Conservation (phyloP, 1,284 basidiomycete genomes). For the Naganishia sp. region DNA sequence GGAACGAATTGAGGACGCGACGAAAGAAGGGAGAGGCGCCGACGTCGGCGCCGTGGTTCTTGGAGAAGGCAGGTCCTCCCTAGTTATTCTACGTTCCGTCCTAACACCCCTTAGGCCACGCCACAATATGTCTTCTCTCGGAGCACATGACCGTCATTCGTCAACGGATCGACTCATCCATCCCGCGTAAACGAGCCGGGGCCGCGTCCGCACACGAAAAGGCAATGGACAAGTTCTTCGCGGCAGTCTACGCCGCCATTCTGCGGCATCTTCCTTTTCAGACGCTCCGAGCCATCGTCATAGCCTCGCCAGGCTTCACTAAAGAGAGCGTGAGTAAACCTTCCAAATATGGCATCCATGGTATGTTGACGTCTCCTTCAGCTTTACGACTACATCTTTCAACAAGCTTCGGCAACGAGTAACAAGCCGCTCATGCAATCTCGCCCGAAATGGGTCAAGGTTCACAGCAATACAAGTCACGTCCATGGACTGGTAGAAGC, state of each 20-base stretch:
- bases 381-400: conserved; percentile 74
- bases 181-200: conserved; percentile 87
- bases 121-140: conserved; percentile 89
- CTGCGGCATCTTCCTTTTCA: conserved; percentile 84
- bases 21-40: conserved; percentile 86
- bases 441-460: conserved; percentile 81
- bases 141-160: conserved; percentile 95
- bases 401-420: conserved; percentile 74
- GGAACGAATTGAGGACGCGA: conserved; percentile 80
- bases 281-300: conserved; percentile 81
- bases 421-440: conserved; percentile 80
- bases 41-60: conserved; percentile 96
- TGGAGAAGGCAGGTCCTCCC: conserved; percentile 67
- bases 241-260: conserved; percentile 82
- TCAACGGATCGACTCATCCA: conserved; percentile 84
- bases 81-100: conserved; percentile 3
- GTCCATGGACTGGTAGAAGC: conserved; percentile 95
- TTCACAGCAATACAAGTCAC: conserved; percentile 90
- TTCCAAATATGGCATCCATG: neutral
- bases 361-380: conserved; percentile 27
- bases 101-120: conserved; percentile 63
- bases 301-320: conserved; percentile 96
- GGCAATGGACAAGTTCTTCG: conserved; percentile 77
- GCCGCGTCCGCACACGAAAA: conserved; percentile 83
- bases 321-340: conserved; percentile 70